phyloP scores from a whole-genome alignment of 1,284 basidiomycete species.

The Ceratobasidium sp. region DNA sequence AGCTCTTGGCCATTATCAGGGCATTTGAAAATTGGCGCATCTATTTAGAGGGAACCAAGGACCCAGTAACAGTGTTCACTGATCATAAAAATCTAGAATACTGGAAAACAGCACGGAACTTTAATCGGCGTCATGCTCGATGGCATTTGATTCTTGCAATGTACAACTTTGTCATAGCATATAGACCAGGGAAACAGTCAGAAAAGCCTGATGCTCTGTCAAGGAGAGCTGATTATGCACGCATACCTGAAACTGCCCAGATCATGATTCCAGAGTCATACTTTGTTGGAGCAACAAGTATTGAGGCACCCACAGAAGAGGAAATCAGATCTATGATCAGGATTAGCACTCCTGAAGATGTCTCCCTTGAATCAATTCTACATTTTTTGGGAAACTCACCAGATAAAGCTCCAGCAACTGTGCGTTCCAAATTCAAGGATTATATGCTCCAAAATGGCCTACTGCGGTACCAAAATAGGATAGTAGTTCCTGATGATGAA shows the following conservation, averaged over 20 bases:
- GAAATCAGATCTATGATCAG: background rate
- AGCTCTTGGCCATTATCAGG: conserved; percentile 38
- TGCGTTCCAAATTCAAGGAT: background rate
- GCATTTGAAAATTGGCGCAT: conserved; percentile 45
- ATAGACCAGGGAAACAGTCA: conserved; percentile 44
- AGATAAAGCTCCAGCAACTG: background rate
- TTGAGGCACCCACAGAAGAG: background rate
- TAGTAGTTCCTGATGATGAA: conserved; percentile 42
- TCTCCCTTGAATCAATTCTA: background rate
- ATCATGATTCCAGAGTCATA: conserved; percentile 2
- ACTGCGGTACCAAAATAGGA: background rate
- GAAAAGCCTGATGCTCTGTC: conserved; percentile 46
- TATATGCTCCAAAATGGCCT: conserved; percentile 18
- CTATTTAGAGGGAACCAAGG: conserved; percentile 42
- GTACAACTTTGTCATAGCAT: conserved; percentile 44
- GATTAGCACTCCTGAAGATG: background rate
- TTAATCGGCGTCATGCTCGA: conserved; percentile 44
- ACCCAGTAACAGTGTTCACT: conserved; percentile 25
- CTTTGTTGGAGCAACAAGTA: background rate
- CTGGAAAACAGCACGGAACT: background rate
- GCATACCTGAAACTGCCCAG: background rate
- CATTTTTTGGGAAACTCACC: background rate
- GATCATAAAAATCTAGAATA: conserved; percentile 13
- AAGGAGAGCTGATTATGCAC: conserved; percentile 40
- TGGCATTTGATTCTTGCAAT: conserved; percentile 45